Base-by-base conservation (phyloP, 2,329 filamentous ascomycete species). In the Blastomyces parvus region DNA sequence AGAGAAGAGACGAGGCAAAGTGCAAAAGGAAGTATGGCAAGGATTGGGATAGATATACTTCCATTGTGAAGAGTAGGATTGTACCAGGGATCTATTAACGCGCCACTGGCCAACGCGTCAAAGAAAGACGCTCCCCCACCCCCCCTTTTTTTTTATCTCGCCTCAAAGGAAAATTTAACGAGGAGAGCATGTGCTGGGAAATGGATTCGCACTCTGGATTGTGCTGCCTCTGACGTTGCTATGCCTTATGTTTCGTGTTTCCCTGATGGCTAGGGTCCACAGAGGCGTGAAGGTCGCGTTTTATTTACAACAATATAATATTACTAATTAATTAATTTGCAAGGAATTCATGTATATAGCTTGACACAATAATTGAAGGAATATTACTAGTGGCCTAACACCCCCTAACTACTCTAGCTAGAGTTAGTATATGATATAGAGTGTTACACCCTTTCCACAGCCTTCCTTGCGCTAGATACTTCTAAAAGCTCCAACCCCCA, bases 401-500 rank as follows among this genome's bases (percentile, higher is more conserved):
- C 22, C 44, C 14, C 3, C 46, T n/a, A n/a, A n/a, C n/a, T n/a
- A 4, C 38, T n/a, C n/a, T 13, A 8, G 44, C 22, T 42, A 44
- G 1, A 44, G 17, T n/a, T 3, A 44, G 25, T n/a, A n/a, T 11
- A 19, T 36, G 40, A 25, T 48, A 44, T 59, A n/a, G 11, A 33
- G 3, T 4, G 22, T 44, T 42, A 42, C 22, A 13, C 25, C 25
- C 44, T 62, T 9, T 17, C 14, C 40, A 48, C n/a, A 59, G 36
- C 42, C 8, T 48, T 59, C n/a, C 22, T 42, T 8, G 22, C 25
- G 6, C 19, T 63, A 71, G 74, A 59, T 69, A 73, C 72, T 55
- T 69, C 48, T 30, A 75, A 63, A 30, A 74, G 74, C 22, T 72
- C 69, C 62, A 77, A 67, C 0, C 69, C 70, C 76, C 76, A 78